These are phyloP conservation scores for Alternaria arborescens DNA, from an alignment of 2,329 filamentous ascomycete genomes.

Conservation along the genomic window DNA sequence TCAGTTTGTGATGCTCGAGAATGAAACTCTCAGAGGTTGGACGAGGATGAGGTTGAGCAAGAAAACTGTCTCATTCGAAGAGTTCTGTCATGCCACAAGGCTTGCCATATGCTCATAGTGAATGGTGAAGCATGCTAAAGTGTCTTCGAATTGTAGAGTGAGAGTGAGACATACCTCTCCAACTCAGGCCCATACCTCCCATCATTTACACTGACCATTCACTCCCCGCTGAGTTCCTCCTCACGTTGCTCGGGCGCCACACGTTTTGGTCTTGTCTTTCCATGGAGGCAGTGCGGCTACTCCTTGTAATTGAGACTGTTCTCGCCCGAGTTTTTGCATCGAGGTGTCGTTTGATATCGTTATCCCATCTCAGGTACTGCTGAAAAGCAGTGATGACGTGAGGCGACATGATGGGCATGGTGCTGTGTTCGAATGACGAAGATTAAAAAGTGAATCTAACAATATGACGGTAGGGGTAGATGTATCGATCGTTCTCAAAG, in stretches of 20 bases:
- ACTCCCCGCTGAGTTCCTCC: constrained; percentile 5
- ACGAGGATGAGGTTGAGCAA: background rate
- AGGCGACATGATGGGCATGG: constrained; percentile 15
- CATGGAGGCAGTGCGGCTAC: background rate
- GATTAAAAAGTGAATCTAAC: background rate
- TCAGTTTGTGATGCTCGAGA: background rate
- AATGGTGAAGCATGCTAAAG: background rate
- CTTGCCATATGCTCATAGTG: background rate
- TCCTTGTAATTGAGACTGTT: constrained; percentile 11
- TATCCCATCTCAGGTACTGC: constrained; percentile 17
- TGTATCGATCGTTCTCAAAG: background rate
- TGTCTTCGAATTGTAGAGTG: background rate
- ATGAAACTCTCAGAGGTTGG: background rate
- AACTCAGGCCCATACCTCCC: background rate
- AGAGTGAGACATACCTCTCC: constrained; percentile 3
- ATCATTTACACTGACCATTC: background rate
- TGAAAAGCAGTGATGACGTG: constrained; percentile 16
- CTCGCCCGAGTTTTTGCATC: constrained; percentile 15
- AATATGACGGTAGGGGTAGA: background rate
- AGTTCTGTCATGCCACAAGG: background rate
- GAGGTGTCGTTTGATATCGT: constrained; percentile 14
- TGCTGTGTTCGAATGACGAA: background rate
- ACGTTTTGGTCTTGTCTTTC: constrained; percentile 3
- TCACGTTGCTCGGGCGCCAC: constrained; percentile 2
- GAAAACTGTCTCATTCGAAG: background rate